Percentiles rank a stretch among this genome's conserved stretches.
Evolutionary conservation across 257 asterid species (phyloP).

Genomic region (Nicotiana tabacum): DNA sequence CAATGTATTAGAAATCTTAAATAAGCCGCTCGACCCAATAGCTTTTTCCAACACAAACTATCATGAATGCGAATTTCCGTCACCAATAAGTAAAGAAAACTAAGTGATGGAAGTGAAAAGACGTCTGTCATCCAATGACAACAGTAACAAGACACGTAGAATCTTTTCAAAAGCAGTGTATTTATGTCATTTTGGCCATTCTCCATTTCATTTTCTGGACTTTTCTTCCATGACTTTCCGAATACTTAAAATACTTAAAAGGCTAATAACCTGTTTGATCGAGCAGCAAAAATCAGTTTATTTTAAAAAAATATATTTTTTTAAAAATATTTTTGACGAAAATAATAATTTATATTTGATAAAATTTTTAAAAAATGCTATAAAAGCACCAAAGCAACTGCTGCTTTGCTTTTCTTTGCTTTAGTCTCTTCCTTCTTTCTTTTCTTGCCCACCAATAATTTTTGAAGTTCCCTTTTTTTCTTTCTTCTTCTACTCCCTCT

Average conservation of each 20-base stretch:
- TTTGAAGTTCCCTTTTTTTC: background rate
- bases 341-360: no score
- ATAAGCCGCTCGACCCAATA: no score
- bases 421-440: slow-evolving; percentile 3
- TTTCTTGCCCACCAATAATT: slow-evolving; percentile 2
- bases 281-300: rapidly evolving
- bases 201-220: background rate
- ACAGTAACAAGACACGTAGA: background rate
- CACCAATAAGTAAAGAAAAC: background rate
- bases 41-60: background rate
- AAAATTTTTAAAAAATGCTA: no score
- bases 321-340: no score
- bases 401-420: background rate
- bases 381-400: background rate
- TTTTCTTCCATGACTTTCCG: background rate
- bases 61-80: background rate
- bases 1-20: no score
- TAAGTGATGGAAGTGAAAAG: background rate
- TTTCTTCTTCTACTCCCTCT: background rate
- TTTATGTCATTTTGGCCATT: background rate
- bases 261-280: background rate
- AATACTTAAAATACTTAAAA: background rate
- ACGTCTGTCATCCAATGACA: background rate
- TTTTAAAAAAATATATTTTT: no score
- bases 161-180: background rate